These are phyloP conservation scores for Trichophyton verrucosum DNA, from an alignment of 2,329 filamentous ascomycete genomes.

Conservation along the genomic window DNA sequence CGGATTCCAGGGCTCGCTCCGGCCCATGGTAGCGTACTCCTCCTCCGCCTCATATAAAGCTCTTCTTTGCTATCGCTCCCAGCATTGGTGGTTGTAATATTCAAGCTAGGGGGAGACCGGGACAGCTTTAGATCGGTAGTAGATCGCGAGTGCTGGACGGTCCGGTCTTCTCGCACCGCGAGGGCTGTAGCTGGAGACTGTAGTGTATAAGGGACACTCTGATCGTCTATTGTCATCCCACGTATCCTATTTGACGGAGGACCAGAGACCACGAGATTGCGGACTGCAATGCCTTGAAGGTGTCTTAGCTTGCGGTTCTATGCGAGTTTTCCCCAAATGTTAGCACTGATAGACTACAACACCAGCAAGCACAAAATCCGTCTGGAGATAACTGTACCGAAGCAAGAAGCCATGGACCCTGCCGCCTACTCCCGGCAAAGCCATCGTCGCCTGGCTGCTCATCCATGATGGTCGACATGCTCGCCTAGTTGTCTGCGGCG, in stretches of 20 bases:
- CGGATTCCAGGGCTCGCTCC: constrained; percentile 47
- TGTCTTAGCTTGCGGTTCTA: constrained; percentile 82
- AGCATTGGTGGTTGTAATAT: background rate
- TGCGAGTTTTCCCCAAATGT: background rate
- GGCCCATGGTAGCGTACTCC: constrained; percentile 52
- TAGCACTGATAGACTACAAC: background rate
- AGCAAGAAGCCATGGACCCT: constrained; percentile 41
- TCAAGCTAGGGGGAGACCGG: constrained; percentile 7
- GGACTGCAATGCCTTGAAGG: constrained; percentile 71
- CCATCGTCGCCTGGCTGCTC: constrained; percentile 13
- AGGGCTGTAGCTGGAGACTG: constrained; percentile 57
- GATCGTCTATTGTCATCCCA: constrained; percentile 59
- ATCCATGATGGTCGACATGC: constrained; percentile 5
- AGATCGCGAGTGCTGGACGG: constrained; percentile 46
- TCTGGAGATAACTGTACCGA: constrained; percentile 26
- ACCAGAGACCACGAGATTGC: constrained; percentile 62
- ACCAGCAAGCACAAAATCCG: background rate
- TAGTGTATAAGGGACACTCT: constrained; percentile 55
- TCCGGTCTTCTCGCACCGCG: constrained; percentile 38
- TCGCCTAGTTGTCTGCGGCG: constrained; percentile 2
- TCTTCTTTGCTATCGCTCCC: constrained; percentile 10
- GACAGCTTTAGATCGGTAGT: constrained; percentile 40
- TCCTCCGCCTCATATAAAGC: constrained; percentile 30
- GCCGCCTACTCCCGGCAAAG: constrained; percentile 26
- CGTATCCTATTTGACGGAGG: constrained; percentile 35